phyloP scores from a whole-genome alignment of 75 land plant species.

The Picea glauca region DNA sequence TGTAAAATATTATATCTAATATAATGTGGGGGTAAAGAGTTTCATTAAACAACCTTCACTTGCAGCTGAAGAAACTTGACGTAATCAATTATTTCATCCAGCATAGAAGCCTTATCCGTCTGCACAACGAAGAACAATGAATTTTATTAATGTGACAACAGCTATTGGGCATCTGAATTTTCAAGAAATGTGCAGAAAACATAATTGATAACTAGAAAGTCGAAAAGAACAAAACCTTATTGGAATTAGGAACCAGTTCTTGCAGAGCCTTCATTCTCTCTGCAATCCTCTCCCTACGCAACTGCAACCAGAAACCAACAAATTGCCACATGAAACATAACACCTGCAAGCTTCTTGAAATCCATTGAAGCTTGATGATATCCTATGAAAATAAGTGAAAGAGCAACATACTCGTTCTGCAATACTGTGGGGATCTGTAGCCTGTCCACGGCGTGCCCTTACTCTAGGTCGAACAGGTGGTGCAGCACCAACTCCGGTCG shows the following conservation, averaged over 20 bases:
- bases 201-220: no score
- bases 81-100: slow-evolving; percentile 38
- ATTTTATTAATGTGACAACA: no score
- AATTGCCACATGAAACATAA: no score
- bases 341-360: no score
- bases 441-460: slow-evolving; percentile 54
- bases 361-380: no score
- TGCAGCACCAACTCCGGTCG: slow-evolving; percentile 8
- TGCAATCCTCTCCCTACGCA: slow-evolving; percentile 83
- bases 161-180: no score
- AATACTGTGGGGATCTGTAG: slow-evolving; percentile 52
- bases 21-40: background rate
- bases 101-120: slow-evolving; percentile 40
- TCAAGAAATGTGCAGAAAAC: no score
- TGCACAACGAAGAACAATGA: slow-evolving; percentile 5
- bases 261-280: slow-evolving; percentile 89
- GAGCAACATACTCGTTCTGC: slow-evolving; percentile 34
- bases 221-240: slow-evolving; percentile 46
- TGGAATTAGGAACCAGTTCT: slow-evolving; percentile 80
- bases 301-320: slow-evolving; percentile 31
- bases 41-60: slow-evolving; percentile 22
- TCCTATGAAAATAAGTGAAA: no score
- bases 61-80: slow-evolving; percentile 35
- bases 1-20: background rate
- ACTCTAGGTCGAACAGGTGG: slow-evolving; percentile 37